Evolutionary conservation across 805 yeast genomes (phyloP).

Genomic region (Wickerhamiella allomyrinae): DNA sequence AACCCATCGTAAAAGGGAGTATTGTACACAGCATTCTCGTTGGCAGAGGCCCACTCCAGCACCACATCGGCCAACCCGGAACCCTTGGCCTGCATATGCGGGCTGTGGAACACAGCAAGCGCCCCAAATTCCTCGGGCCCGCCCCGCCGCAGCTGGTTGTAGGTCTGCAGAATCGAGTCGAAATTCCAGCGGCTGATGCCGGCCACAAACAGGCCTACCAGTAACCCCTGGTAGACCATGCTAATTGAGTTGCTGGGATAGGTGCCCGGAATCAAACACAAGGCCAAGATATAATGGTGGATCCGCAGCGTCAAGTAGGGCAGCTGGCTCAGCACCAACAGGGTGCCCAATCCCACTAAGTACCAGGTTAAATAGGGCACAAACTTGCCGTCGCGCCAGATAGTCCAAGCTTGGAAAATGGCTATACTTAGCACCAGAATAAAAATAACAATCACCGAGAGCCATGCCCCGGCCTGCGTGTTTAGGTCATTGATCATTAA

Average conservation of each 20-base stretch:
- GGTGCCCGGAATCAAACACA: slow-evolving; percentile 72
- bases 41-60: slow-evolving; percentile 14
- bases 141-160: slow-evolving; percentile 47
- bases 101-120: slow-evolving; percentile 11
- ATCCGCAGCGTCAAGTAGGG: slow-evolving; percentile 64
- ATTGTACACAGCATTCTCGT: background rate
- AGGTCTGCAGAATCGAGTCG: slow-evolving; percentile 77
- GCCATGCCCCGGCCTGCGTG: slow-evolving; percentile 61
- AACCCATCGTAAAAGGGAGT: slow-evolving; percentile 29
- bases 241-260: slow-evolving; percentile 8
- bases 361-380: slow-evolving; percentile 45
- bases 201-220: slow-evolving; percentile 64
- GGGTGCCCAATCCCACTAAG: slow-evolving; percentile 28
- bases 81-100: slow-evolving; percentile 4
- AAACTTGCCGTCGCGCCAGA: slow-evolving; percentile 58
- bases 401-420: slow-evolving; percentile 54
- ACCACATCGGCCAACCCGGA: slow-evolving; percentile 20
- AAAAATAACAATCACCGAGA: slow-evolving; percentile 43
- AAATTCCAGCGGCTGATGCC: slow-evolving; percentile 91
- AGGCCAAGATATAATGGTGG: slow-evolving; percentile 70
- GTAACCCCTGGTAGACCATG: slow-evolving; percentile 65
- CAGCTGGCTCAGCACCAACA: slow-evolving; percentile 34
- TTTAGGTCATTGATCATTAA: slow-evolving; percentile 56
- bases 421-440: slow-evolving; percentile 39
- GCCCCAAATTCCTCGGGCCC: slow-evolving; percentile 36